Evolutionary conservation across 2,329 filamentous ascomycete species (phyloP).

Genomic region (Cladosporium sp.): DNA sequence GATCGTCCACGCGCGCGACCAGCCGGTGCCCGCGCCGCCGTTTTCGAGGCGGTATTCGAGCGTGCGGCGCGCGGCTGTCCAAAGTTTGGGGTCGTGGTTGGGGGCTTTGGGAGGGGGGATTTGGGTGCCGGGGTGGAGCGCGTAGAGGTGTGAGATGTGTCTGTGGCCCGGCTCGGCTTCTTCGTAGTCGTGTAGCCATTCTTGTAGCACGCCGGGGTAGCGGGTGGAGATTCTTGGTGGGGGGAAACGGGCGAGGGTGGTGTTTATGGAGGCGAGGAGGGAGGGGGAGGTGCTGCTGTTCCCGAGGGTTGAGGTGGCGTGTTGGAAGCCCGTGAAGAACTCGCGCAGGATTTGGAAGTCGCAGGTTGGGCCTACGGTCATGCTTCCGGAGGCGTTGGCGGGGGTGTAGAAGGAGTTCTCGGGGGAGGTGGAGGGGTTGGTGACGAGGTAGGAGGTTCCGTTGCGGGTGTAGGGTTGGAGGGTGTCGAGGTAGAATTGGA

Average conservation of each 20-base stretch:
- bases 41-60: constrained; percentile 44
- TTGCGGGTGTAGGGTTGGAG: constrained; percentile 49
- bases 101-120: constrained; percentile 41
- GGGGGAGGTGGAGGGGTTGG: constrained; percentile 56
- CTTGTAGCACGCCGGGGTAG: constrained; percentile 42
- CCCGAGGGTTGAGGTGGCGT: constrained; percentile 17
- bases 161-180: constrained; percentile 44
- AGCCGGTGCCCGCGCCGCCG: constrained; percentile 50
- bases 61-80: constrained; percentile 42
- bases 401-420: constrained; percentile 37
- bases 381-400: constrained; percentile 30
- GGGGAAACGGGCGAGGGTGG: constrained; percentile 35
- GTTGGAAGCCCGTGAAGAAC: constrained; percentile 31
- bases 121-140: constrained; percentile 53
- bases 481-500: constrained; percentile 54
- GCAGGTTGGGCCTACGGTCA: constrained; percentile 51
- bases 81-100: constrained; percentile 43
- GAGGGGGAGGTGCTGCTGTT: background rate
- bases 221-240: constrained; percentile 49
- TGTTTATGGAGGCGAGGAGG: constrained; percentile 36
- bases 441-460: constrained; percentile 43
- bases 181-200: constrained; percentile 48
- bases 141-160: constrained; percentile 52
- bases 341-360: constrained; percentile 49
- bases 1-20: constrained; percentile 55